Base-by-base conservation (phyloP, 352 stramenopile species). In the Globisporangium takayamanum region DNA sequence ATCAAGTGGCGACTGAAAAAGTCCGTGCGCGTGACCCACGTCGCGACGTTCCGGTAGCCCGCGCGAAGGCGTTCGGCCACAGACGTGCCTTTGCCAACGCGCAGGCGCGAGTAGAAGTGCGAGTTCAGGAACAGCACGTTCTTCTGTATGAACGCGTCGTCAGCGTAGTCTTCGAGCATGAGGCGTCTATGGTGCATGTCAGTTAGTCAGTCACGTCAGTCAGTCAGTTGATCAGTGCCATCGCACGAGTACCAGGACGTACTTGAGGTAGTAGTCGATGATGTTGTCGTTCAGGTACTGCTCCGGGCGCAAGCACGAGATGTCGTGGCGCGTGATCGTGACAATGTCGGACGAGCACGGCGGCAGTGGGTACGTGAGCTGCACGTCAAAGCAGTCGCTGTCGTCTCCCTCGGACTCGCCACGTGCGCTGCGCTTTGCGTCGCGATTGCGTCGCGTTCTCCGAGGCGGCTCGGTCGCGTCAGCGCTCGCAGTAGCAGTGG, bases 261-360 rank as follows among this genome's bases (percentile, higher is more conserved):
- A 92, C 87, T 95, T 96, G 65, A 97, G 84, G 50, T 94, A 94
- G 58, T 95, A 95, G 59, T 97, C 88, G 62, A 97, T 89, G 50
- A 97, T 84, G 66, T 91, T 97, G 70, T 97, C 89, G 66, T 97
- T 97, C 50, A 97, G 68, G 61, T 96, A 97, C 47, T 90, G 84
- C 7, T 64, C 71, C 12, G 84, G 82, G 44, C 82, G 74, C 20
- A 92, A 54, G 3, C 82, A 66, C 14, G 57, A 66, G 8, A 92
- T 63, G 62, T 94, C 84, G 4, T 70, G 60, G 15, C 70, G 63
- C 25, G 81, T 87, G 28, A 94, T 88, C 20, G 82, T 88, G 42
- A 94, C 80, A 51, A 94, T 68, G 51, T 94, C 84, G 12, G 69
- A 75, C 0, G 74, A 78, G 48, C 79, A 88, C 2, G 84, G 84